phyloP scores from a whole-genome alignment of 2,329 filamentous ascomycete species.

The Sphaerulina vaccinii region DNA sequence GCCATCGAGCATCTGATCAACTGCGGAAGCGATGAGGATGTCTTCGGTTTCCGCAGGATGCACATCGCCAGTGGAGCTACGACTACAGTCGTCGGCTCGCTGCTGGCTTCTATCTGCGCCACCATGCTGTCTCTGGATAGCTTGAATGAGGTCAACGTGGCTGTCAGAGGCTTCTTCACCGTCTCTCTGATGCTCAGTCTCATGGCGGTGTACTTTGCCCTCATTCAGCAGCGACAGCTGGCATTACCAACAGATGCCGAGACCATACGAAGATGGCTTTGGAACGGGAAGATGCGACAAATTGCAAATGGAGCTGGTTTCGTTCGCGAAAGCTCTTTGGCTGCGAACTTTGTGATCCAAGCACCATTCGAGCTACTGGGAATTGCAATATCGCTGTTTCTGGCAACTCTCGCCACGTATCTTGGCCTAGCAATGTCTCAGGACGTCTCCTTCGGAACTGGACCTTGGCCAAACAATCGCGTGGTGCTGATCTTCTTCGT shows the following conservation, averaged over 20 bases:
- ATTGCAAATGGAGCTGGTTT: background rate
- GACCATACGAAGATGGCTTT: slow-evolving; percentile 16
- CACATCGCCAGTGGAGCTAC: slow-evolving; percentile 11
- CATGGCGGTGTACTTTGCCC: slow-evolving; percentile 20
- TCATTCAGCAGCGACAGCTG: slow-evolving; percentile 17
- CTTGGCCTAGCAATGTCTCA: slow-evolving; percentile 17
- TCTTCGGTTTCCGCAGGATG: slow-evolving; percentile 11
- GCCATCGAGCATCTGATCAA: slow-evolving; percentile 18
- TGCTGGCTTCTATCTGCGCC: slow-evolving; percentile 15
- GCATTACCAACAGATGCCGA: slow-evolving; percentile 8
- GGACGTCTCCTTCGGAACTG: slow-evolving; percentile 9
- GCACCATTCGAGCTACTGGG: slow-evolving; percentile 18
- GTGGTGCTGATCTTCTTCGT: slow-evolving; percentile 14
- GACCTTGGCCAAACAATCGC: slow-evolving; percentile 15
- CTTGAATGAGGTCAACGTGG: slow-evolving; percentile 16
- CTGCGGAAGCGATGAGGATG: slow-evolving; percentile 9
- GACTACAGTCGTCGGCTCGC: slow-evolving; percentile 17
- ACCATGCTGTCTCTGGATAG: slow-evolving; percentile 17
- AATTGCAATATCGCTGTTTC: slow-evolving; percentile 16
- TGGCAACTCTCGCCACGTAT: slow-evolving; percentile 14
- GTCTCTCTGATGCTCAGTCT: slow-evolving; percentile 20
- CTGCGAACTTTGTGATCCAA: slow-evolving; percentile 15
- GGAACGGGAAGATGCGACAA: slow-evolving; percentile 2
- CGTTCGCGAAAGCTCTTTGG: slow-evolving; percentile 14
- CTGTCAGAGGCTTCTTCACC: slow-evolving; percentile 19